These are phyloP conservation scores for Rubroshorea leprosula DNA, from an alignment of 345 rosid species.

Conservation along the genomic window DNA sequence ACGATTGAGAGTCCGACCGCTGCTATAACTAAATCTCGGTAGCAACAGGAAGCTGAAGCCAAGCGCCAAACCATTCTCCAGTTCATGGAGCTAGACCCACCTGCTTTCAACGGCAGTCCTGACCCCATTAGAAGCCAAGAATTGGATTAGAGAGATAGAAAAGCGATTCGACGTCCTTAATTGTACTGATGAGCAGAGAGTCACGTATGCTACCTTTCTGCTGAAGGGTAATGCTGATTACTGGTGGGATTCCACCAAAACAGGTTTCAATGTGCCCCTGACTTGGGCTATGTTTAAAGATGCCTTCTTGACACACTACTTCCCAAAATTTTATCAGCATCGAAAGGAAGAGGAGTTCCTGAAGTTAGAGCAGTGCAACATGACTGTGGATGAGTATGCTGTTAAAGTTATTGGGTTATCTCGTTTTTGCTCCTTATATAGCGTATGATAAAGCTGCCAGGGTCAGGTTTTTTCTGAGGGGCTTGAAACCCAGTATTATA, in stretches of 20 bases:
- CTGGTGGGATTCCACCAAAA: neutral
- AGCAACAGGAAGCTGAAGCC: neutral
- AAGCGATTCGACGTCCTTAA: neutral
- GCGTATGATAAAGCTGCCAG: neutral
- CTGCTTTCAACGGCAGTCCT: neutral
- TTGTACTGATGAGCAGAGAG: neutral
- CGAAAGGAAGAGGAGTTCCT: neutral
- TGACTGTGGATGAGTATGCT: neutral
- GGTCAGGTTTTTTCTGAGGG: neutral
- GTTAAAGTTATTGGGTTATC: neutral
- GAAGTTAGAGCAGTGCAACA: neutral
- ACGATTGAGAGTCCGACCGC: too few species aligned
- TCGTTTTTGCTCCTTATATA: neutral
- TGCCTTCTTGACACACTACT: neutral
- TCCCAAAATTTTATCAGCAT: neutral
- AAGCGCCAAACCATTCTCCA: neutral
- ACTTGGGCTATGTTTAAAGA: slow-evolving; percentile 1
- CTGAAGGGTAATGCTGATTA: neutral
- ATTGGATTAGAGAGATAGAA: neutral
- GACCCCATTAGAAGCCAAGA: neutral
- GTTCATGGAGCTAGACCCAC: neutral
- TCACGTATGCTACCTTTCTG: neutral
- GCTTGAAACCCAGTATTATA: neutral
- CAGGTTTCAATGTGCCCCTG: neutral
- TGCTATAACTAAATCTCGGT: neutral